Conservation (phyloP, 2,329 filamentous ascomycete genomes). For the Colletotrichum sp. region DNA sequence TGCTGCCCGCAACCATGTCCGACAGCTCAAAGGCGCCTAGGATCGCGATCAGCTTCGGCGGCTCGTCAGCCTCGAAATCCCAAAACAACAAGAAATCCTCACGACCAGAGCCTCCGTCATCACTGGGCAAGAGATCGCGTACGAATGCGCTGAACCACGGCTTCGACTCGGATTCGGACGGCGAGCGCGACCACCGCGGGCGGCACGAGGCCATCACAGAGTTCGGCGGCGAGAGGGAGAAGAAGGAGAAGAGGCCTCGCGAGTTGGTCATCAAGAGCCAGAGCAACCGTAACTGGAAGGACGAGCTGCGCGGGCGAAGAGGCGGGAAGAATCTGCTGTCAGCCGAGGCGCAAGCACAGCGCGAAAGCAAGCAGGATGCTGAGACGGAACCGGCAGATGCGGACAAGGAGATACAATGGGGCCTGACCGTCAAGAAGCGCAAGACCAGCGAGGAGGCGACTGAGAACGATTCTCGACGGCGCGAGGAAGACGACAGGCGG, state of each 20-base stretch:
- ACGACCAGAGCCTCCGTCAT: conserved; percentile 37
- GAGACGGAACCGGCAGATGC: conserved; percentile 46
- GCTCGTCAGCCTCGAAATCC: conserved; percentile 5
- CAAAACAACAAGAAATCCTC: not conserved
- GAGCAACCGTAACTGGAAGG: conserved; percentile 68
- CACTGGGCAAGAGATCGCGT: conserved; percentile 55
- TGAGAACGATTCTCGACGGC: conserved; percentile 17
- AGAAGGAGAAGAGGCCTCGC: conserved; percentile 34
- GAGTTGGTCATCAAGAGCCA: conserved; percentile 62
- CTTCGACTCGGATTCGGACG: conserved; percentile 43
- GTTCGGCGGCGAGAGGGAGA: conserved; percentile 49
- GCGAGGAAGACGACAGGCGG: not conserved
- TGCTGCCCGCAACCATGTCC: conserved; percentile 2
- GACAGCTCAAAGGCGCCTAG: conserved; percentile 11
- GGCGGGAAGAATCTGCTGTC: conserved; percentile 62
- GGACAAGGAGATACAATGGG: conserved; percentile 62
- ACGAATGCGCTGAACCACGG: conserved; percentile 48
- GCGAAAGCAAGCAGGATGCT: conserved; percentile 32
- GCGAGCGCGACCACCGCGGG: conserved; percentile 25
- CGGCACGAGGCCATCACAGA: conserved; percentile 55
- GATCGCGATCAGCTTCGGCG: conserved; percentile 24
- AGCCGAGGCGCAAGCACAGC: conserved; percentile 54
- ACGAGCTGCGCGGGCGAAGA: conserved; percentile 52
- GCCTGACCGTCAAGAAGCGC: conserved; percentile 50
- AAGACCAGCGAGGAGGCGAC: conserved; percentile 61